A percentile compares a stretch with the other conserved stretches of the same genome.
Conservation (phyloP, 805 yeast species). For the Alloascoidea africana region DNA sequence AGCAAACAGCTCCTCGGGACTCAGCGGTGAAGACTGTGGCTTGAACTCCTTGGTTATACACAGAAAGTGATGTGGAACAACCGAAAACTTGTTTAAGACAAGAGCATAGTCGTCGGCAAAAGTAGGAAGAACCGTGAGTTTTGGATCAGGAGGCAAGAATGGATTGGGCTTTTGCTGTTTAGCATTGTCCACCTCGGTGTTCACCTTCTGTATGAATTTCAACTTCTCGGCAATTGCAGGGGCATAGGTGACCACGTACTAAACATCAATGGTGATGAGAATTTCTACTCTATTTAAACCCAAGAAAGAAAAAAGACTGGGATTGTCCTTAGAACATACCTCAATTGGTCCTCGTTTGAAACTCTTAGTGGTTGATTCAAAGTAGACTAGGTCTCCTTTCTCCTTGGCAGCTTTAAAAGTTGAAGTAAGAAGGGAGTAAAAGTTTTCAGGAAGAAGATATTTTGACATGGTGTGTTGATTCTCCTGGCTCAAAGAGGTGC, state of each 20-base stretch:
- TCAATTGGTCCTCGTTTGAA: background rate
- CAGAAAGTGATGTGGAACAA: constrained; percentile 64
- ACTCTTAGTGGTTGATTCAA: constrained; percentile 22
- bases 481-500: too few species aligned
- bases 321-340: background rate
- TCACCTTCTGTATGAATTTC: constrained; percentile 19
- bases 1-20: constrained; percentile 52
- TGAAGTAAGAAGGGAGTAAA: constrained; percentile 1
- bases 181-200: constrained; percentile 13
- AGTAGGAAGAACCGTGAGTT: constrained; percentile 41
- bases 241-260: constrained; percentile 17
- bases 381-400: constrained; percentile 25
- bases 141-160: constrained; percentile 67
- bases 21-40: constrained; percentile 56
- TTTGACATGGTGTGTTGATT: too few species aligned
- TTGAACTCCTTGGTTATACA: constrained; percentile 62
- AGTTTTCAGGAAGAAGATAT: background rate
- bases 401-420: constrained; percentile 25
- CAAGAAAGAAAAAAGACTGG: background rate
- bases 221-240: constrained; percentile 22
- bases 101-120: constrained; percentile 39
- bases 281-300: too few species aligned
- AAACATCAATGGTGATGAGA: constrained; percentile 13
- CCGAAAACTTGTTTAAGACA: constrained; percentile 78
- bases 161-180: constrained; percentile 37